These are phyloP conservation scores for Arctostaphylos glauca DNA, from an alignment of 148 eudicot genomes.

Conservation along the genomic window DNA sequence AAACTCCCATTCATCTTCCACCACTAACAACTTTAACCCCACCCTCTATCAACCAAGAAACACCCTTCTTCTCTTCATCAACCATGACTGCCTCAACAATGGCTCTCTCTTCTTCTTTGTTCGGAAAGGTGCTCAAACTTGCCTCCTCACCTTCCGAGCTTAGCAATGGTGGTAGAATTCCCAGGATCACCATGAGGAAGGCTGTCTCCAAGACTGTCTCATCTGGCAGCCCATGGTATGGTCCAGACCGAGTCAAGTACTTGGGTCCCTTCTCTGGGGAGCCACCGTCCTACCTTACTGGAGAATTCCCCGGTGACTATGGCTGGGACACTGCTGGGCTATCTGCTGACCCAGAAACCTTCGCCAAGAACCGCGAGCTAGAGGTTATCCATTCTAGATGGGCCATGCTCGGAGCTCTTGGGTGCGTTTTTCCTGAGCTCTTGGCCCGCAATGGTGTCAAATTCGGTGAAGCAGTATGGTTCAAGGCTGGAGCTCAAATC, in stretches of 20 bases:
- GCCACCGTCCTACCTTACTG: slow-evolving; percentile 34
- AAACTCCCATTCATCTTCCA: background rate
- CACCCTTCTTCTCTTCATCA: background rate
- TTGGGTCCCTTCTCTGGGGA: slow-evolving; percentile 38
- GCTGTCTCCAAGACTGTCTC: slow-evolving; percentile 11
- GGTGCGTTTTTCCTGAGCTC: slow-evolving; percentile 44
- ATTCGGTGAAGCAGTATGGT: slow-evolving; percentile 45
- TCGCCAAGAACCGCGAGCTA: slow-evolving; percentile 35
- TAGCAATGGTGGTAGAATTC: slow-evolving; percentile 8
- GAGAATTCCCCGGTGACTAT: slow-evolving; percentile 36
- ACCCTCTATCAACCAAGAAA: background rate
- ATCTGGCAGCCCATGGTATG: slow-evolving; percentile 36
- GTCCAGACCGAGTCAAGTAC: slow-evolving; percentile 34
- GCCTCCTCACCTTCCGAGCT: slow-evolving; percentile 22
- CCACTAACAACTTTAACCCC: background rate
- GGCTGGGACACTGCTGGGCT: slow-evolving; percentile 41
- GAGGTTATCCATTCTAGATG: slow-evolving; percentile 34
- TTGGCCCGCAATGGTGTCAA: slow-evolving; percentile 44
- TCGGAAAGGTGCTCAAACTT: slow-evolving; percentile 22
- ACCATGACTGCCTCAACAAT: slow-evolving; percentile 47
- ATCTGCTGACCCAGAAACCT: slow-evolving; percentile 34
- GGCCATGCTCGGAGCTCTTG: slow-evolving; percentile 41
- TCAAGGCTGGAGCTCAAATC: slow-evolving; percentile 43
- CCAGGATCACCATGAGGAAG: slow-evolving; percentile 29
- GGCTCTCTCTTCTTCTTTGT: slow-evolving; percentile 38